Evolutionary conservation across 192 early-diverging fungal genomes (phyloP), one percentile per base, ranked within the genome.

Genomic region (Mortierella claussenii): DNA sequence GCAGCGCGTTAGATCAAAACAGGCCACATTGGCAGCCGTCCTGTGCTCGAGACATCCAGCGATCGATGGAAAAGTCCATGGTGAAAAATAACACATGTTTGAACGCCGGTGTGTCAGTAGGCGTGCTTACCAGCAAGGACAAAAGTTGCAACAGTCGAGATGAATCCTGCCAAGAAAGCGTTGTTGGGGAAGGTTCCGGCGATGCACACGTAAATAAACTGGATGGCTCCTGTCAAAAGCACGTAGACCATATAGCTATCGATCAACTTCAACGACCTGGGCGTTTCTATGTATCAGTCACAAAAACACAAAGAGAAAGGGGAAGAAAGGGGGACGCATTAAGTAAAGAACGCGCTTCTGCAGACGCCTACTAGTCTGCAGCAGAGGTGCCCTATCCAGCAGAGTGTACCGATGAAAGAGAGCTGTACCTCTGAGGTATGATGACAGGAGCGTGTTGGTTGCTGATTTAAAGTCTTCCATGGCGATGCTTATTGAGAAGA

Each of bases 111-210:
- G n/a, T 33, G 12, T 48, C 11, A 1, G 24, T 33, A 21, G 23
- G 7, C 36, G 18, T 36, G 64, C 66, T 69, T 74, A 94, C 94
- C 92, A 28, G 92, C 89, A 68, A 97, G 88, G 11, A 97, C 92
- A 83, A 99, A 99, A 53, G 87, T 85, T 23, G 94, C 97, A 24
- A 98, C 94, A 10, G 92, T 91, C 11, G 92, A 90, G 55, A 92
- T 92, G 82, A 99, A 99, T 28, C 95, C 95, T 12, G 96, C 91
- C 70, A 99, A 78, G 80, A 99, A 98, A 30, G 96, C 93, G 82
- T 98, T 98, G 86, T 97, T 98, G 21, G 98, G 98, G 78, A 89
- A 98, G n/a, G 91, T 95, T 48, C 97, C 96, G 15, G 86, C 95
- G 23, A 96, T 56, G 1, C 89, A 54, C 57, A 93, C 89, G 69